A percentile compares a stretch with the other conserved stretches of the same genome.
These are phyloP conservation scores for Pleurotus salmoneostramineus DNA, from an alignment of 768 basidiomycete genomes.

Conservation along the genomic window DNA sequence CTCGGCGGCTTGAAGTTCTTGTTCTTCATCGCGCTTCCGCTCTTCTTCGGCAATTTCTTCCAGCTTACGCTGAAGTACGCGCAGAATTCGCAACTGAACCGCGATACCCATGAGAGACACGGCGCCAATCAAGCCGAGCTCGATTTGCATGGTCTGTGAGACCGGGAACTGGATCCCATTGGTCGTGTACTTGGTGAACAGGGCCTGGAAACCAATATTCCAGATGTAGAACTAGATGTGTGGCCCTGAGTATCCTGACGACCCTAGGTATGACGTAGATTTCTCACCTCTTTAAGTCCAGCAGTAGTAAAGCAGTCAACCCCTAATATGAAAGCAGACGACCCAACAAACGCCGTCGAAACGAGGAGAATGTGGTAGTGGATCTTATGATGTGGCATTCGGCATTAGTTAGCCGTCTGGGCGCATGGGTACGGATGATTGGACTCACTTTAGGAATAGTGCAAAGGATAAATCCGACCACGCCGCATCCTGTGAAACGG, in stretches of 20 bases:
- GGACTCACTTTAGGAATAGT: slow-evolving; percentile 66
- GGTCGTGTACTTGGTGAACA: slow-evolving; percentile 75
- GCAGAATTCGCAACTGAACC: slow-evolving; percentile 84
- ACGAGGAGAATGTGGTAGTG: slow-evolving; percentile 86
- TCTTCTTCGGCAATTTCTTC: slow-evolving; percentile 77
- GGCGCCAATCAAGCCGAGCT: slow-evolving; percentile 84
- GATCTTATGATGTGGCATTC: slow-evolving; percentile 33
- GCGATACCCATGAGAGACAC: slow-evolving; percentile 84
- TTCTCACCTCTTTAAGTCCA: slow-evolving; percentile 82
- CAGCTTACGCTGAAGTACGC: slow-evolving; percentile 74
- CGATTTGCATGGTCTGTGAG: slow-evolving; percentile 89
- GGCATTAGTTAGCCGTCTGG: slow-evolving; percentile 13
- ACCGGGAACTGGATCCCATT: slow-evolving; percentile 77
- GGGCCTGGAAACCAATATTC: slow-evolving; percentile 81
- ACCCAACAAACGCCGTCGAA: slow-evolving; percentile 87
- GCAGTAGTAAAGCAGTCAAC: slow-evolving; percentile 93
- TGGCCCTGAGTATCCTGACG: slow-evolving; percentile 8
- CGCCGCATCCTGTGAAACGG: slow-evolving; percentile 54
- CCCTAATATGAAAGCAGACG: slow-evolving; percentile 87
- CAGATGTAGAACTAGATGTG: slow-evolving; percentile 82
- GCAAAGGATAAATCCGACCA: slow-evolving; percentile 77
- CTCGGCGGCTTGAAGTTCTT: slow-evolving; percentile 70
- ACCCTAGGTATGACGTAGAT: slow-evolving; percentile 9
- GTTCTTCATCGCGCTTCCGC: slow-evolving; percentile 66
- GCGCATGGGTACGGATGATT: slow-evolving; percentile 9